Conservation (phyloP, 2,329 filamentous ascomycete genomes). For the Colletotrichum navitas region DNA sequence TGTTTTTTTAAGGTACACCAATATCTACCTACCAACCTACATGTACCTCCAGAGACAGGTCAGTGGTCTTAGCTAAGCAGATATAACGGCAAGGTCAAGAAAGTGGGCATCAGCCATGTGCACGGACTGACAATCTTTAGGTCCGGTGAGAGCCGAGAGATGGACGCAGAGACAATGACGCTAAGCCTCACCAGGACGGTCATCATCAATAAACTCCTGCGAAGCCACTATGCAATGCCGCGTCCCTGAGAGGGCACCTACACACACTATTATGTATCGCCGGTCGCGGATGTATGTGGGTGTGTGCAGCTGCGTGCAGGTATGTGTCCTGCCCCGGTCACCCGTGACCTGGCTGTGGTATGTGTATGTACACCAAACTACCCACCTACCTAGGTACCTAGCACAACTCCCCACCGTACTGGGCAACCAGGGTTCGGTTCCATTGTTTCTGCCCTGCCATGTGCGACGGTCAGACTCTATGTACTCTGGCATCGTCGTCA, state of each 20-base stretch:
- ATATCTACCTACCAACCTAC: background rate
- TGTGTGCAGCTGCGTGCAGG: background rate
- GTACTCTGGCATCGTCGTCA: conserved; percentile 8
- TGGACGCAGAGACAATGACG: background rate
- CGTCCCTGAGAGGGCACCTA: conserved; percentile 1
- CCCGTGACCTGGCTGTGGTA: background rate
- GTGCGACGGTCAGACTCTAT: background rate
- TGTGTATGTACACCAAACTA: background rate
- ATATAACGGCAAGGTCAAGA: background rate
- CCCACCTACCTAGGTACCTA: too few species aligned
- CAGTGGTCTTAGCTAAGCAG: background rate
- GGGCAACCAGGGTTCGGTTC: background rate
- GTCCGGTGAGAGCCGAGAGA: conserved; percentile 32
- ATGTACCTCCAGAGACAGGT: background rate
- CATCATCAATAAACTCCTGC: conserved; percentile 2
- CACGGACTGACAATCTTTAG: conserved; percentile 7
- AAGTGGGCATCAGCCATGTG: background rate
- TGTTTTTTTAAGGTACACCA: background rate
- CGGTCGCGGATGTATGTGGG: background rate
- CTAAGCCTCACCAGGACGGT: conserved; percentile 6
- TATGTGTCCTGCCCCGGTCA: background rate
- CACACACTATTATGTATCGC: background rate
- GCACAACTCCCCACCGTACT: background rate
- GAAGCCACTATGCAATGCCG: conserved; percentile 10
- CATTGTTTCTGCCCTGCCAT: conserved; percentile 12